These are phyloP conservation scores for Rhodamnia rubescens DNA, from an alignment of 345 rosid species.

Conservation along the genomic window DNA sequence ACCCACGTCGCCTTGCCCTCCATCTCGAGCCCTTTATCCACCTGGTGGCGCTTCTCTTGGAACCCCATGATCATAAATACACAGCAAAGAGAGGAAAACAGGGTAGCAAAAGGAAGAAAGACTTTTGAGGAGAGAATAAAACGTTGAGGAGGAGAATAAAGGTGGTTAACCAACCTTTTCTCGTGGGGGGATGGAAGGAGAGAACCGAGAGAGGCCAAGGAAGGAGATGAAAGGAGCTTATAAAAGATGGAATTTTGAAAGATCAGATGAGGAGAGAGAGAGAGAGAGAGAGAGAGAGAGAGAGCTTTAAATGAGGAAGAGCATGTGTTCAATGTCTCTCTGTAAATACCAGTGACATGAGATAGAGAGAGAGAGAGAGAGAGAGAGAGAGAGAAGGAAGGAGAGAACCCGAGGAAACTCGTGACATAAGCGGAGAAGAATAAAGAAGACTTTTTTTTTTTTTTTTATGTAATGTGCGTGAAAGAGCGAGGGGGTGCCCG, in stretches of 20 bases:
- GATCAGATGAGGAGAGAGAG: background rate
- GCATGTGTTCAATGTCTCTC: background rate
- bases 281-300: background rate
- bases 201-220: background rate
- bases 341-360: background rate
- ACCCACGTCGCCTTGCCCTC: constrained; percentile 4
- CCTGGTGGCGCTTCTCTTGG: background rate
- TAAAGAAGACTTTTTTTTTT: background rate
- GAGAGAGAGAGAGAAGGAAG: background rate
- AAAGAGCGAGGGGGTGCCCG: background rate
- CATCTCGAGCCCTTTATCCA: background rate
- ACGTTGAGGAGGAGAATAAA: background rate
- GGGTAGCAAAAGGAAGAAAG: background rate
- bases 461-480: background rate
- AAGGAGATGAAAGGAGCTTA: background rate
- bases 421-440: constrained; percentile 11
- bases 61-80: constrained; percentile 1
- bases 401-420: constrained; percentile 25
- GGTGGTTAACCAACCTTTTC: background rate
- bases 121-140: background rate
- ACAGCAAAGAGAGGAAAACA: too few relatives aligned
- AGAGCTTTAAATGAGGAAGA: background rate
- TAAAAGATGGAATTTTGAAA: background rate
- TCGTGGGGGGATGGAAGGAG: background rate
- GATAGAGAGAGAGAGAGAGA: background rate